Evolutionary conservation across 352 stramenopile species (phyloP), one percentile per base, ranked within the genome.

Genomic region (Aphanomyces astaci): DNA sequence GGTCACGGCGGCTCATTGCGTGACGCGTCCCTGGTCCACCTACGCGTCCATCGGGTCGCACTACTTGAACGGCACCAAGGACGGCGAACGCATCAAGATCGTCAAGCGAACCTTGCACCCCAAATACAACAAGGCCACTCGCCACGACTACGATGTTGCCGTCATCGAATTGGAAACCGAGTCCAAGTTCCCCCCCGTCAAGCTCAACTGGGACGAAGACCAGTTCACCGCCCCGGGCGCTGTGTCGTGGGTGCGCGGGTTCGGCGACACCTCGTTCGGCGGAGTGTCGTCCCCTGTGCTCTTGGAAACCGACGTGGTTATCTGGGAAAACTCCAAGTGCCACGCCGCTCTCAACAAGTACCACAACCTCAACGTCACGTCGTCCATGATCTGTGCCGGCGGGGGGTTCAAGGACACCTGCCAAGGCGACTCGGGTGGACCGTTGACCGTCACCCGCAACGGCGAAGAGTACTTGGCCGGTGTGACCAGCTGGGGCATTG

Each of bases 1-100:
- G n/a, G 72, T 90, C 46, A 88, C 79, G 13, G 82, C 80, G 0
- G 79, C 79, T 0, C 80, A 89, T 66, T 90, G 79, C 70, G 74
- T n/a, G n/a, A n/a, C 75, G 40, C 52, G 46, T 54, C 17, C 13
- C 4, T 25, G 30, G 25, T 77, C 70, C 25, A 70, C 69, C 27
- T 84, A 83, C 73, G 78, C 80, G 2, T 78, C 79, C 0, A 71
- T 86, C n/a, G 79, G 79, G 22, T 77, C 79, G 25, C 78, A 86
- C 71, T 84, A 79, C 76, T 33, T 78, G 5, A 83, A 67, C 30
- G 77, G 78, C 10, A 66, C 71, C 19, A 45, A 65, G 3, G 77
- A 84, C 51, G 78, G 75, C 24, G 79, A 87, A 65, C 77, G 76
- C 19, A 75, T 88, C 54, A 68, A 76, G 48, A 77, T 89, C 54